A percentile compares a stretch with the other conserved stretches of the same genome.
Conservation (phyloP, 805 yeast species). For the Suhomyces vadensis region DNA sequence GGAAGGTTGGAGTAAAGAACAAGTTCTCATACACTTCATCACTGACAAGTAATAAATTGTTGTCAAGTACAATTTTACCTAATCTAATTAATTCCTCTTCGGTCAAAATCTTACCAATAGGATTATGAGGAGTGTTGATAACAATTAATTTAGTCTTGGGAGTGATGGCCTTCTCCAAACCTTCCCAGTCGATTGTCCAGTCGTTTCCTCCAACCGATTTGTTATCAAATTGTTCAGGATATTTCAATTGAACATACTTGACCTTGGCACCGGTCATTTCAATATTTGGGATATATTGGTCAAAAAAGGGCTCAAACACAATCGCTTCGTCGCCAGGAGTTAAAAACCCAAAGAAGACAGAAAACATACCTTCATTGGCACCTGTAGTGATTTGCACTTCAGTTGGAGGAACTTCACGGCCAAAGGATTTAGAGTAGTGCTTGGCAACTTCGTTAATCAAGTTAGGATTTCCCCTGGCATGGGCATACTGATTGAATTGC, state of each 20-base stretch:
- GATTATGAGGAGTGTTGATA: conserved; percentile 93
- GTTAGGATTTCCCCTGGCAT: conserved; percentile 81
- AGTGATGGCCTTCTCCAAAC: conserved; percentile 69
- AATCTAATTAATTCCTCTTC: conserved; percentile 70
- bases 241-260: conserved; percentile 81
- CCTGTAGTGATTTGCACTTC: conserved; percentile 89
- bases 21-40: conserved; percentile 97
- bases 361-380: conserved; percentile 92
- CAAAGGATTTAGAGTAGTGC: conserved; percentile 69
- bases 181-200: conserved; percentile 83
- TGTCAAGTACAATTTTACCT: conserved; percentile 81
- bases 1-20: conserved; percentile 66
- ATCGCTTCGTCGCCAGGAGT: conserved; percentile 91
- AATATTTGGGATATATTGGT: conserved; percentile 92
- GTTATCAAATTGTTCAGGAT: conserved; percentile 68
- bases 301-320: conserved; percentile 96
- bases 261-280: conserved; percentile 93
- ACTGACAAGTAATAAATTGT: conserved; percentile 78
- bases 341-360: conserved; percentile 81
- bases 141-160: conserved; percentile 82
- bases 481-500: conserved; percentile 87
- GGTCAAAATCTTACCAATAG: conserved; percentile 87
- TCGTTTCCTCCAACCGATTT: conserved; percentile 76
- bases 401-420: conserved; percentile 52
- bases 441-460: conserved; percentile 68